Evolutionary conservation across 2,329 filamentous ascomycete genomes (phyloP).

Genomic region (Tricladium varicosporioides): DNA sequence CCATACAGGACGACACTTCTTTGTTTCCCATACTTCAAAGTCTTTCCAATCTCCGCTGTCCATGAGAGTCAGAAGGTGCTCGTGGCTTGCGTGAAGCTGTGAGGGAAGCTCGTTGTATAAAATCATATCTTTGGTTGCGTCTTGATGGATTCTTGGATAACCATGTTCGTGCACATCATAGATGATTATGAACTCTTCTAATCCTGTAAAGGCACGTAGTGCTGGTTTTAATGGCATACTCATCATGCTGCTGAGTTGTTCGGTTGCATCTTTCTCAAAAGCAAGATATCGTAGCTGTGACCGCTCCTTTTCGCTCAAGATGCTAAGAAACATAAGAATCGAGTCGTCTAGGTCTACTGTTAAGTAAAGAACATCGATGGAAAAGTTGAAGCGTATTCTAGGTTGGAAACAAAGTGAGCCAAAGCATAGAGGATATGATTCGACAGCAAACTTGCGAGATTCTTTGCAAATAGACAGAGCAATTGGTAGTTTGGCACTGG

Average conservation of each 20-base stretch:
- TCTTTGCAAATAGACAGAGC: conserved; percentile 18
- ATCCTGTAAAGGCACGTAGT: background rate
- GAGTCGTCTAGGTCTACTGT: background rate
- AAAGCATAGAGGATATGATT: conserved; percentile 20
- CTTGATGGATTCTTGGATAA: background rate
- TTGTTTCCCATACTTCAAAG: conserved; percentile 1
- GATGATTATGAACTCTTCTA: conserved; percentile 5
- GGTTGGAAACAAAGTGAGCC: conserved; percentile 15
- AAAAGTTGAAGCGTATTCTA: conserved; percentile 21
- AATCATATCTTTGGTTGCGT: background rate
- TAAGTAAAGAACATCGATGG: conserved; percentile 19
- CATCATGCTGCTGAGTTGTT: background rate
- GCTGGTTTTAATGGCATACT: background rate
- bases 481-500: background rate
- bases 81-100: too few relatives aligned
- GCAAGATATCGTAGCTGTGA: conserved; percentile 15
- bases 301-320: conserved; percentile 6
- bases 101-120: too few relatives aligned
- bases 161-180: background rate
- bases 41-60: background rate
- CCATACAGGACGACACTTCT: conserved; percentile 13
- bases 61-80: too few relatives aligned
- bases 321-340: background rate
- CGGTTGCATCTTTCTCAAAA: background rate
- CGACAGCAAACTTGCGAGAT: conserved; percentile 13